A percentile compares a stretch with the other conserved stretches of the same genome.
These are phyloP conservation scores for Alternaria alternata DNA, from an alignment of 2,329 filamentous ascomycete genomes.

Conservation along the genomic window DNA sequence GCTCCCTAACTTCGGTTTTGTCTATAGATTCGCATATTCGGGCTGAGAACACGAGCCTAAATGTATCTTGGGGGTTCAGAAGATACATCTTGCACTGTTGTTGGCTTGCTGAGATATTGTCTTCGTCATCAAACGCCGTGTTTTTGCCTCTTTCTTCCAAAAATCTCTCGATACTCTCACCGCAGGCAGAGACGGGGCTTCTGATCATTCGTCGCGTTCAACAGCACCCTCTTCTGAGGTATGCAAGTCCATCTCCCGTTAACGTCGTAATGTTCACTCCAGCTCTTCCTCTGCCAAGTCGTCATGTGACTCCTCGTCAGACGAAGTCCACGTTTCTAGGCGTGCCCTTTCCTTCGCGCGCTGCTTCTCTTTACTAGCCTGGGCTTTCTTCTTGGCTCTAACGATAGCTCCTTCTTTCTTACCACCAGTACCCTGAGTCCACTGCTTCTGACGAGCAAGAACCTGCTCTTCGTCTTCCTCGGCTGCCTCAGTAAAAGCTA, in stretches of 20 bases:
- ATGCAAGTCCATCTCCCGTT: not conserved
- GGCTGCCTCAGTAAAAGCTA: conserved; percentile 72
- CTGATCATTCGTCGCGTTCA: not conserved
- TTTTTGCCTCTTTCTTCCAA: not conserved
- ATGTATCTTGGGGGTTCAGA: not conserved
- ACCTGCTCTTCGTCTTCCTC: conserved; percentile 24
- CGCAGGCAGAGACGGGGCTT: not conserved
- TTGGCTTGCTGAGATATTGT: not conserved
- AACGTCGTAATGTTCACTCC: not conserved
- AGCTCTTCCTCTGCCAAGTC: not conserved
- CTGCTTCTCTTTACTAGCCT: not conserved
- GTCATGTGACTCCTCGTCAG: not conserved
- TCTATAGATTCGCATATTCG: not conserved
- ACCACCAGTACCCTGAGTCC: not conserved
- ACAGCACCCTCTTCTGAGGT: not conserved
- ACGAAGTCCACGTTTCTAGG: not conserved
- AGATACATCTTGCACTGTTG: not conserved
- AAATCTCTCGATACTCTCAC: not conserved
- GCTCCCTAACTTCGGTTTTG: not conserved
- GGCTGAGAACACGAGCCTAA: no score
- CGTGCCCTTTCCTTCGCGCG: not conserved
- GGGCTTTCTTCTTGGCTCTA: not conserved
- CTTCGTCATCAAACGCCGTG: not conserved
- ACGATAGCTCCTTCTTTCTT: not conserved
- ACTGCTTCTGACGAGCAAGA: not conserved